phyloP scores from a whole-genome alignment of 2,329 filamentous ascomycete genomes.

The Sarocladiaceae sp. region DNA sequence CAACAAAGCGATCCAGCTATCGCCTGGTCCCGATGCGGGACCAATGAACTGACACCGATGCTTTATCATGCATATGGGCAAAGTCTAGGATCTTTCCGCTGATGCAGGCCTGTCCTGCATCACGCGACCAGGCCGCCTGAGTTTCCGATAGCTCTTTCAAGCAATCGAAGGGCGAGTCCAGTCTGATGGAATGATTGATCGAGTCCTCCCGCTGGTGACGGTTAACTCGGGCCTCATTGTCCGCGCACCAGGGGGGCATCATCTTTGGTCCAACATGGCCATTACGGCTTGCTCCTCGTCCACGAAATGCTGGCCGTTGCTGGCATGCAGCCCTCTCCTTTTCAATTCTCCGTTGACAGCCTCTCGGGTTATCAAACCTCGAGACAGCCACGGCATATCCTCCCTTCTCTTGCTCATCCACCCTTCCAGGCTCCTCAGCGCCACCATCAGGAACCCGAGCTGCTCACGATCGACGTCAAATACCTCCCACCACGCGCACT shows the following conservation, averaged over 20 bases:
- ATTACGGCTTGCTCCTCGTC: slow-evolving; percentile 5
- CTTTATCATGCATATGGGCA: no score
- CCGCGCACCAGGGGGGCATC: not conserved
- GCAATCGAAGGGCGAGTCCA: no score
- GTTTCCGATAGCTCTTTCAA: no score
- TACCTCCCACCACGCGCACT: slow-evolving; percentile 92
- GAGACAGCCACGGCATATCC: slow-evolving; percentile 41
- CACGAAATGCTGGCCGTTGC: not conserved
- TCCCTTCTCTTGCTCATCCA: slow-evolving; percentile 57
- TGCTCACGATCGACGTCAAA: slow-evolving; percentile 95
- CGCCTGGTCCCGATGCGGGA: no score
- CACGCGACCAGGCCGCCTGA: no score
- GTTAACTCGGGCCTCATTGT: no score
- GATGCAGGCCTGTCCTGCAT: no score
- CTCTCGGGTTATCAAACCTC: slow-evolving; percentile 51
- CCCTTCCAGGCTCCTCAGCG: slow-evolving; percentile 69
- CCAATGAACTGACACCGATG: no score
- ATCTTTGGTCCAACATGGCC: slow-evolving; percentile 2
- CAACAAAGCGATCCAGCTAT: no score
- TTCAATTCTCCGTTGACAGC: slow-evolving; percentile 55
- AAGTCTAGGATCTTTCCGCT: no score
- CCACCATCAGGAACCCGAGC: slow-evolving; percentile 86
- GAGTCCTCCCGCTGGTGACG: no score
- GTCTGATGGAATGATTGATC: no score
- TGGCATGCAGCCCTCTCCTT: slow-evolving; percentile 31